These are phyloP conservation scores for Rhododendron mucronatum DNA, from an alignment of 148 eudicot genomes.

Conservation along the genomic window DNA sequence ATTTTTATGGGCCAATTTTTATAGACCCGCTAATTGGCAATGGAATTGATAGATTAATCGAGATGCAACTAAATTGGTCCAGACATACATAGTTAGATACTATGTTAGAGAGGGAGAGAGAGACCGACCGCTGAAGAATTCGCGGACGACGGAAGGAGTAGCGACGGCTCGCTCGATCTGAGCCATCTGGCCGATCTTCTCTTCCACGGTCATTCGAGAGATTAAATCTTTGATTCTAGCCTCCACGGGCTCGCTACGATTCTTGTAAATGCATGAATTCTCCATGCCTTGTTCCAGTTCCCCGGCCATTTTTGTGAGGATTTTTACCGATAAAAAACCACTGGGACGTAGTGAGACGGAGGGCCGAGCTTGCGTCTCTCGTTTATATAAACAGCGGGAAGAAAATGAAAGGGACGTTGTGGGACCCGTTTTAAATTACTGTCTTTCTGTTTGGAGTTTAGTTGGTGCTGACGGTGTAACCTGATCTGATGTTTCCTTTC, in stretches of 20 bases:
- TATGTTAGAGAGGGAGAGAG: background rate
- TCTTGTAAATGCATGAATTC: slow-evolving; percentile 46
- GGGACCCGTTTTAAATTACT: background rate
- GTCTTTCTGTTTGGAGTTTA: background rate
- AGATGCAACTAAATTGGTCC: background rate
- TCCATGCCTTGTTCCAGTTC: background rate
- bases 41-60: background rate
- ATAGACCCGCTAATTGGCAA: too few relatives aligned
- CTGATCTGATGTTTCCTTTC: background rate
- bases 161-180: slow-evolving; percentile 75
- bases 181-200: slow-evolving; percentile 92
- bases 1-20: too few relatives aligned
- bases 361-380: background rate
- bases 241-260: slow-evolving; percentile 65
- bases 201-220: slow-evolving; percentile 70
- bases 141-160: slow-evolving; percentile 41
- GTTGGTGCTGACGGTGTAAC: background rate
- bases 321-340: background rate
- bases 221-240: slow-evolving; percentile 66
- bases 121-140: slow-evolving; percentile 25
- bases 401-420: background rate
- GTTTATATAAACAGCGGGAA: background rate
- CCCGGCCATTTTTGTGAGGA: background rate
- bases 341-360: background rate
- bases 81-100: background rate